These are phyloP conservation scores for Clavariopsis aquatica DNA, from an alignment of 495 filamentous ascomycete species.

Conservation along the genomic window DNA sequence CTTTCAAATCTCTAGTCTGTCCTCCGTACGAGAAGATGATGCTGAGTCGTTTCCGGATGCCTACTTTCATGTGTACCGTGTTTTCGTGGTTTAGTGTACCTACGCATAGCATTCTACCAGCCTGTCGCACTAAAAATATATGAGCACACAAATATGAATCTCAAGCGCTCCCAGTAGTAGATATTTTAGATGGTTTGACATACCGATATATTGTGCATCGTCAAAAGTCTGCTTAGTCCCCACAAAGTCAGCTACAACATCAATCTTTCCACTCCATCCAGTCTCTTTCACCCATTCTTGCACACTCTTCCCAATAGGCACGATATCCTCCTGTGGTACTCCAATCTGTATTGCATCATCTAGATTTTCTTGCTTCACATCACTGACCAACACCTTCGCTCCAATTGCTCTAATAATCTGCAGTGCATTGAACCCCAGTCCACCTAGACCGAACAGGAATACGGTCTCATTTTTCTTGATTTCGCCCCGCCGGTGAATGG, in stretches of 20 bases:
- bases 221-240: conserved; percentile 16
- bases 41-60: conserved; percentile 5
- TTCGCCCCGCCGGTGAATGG: conserved; percentile 7
- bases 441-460: conserved; percentile 5
- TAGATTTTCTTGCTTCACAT: conserved; percentile 7
- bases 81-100: conserved; percentile 12
- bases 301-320: conserved; percentile 7
- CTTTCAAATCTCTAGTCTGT: conserved; percentile 1
- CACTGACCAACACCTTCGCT: conserved; percentile 13
- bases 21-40: conserved; percentile 15
- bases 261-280: conserved; percentile 8
- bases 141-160: not conserved
- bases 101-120: conserved; percentile 4
- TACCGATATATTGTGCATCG: conserved; percentile 14
- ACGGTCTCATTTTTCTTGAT: conserved; percentile 2
- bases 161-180: too few species aligned
- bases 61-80: conserved; percentile 11
- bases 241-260: conserved; percentile 11
- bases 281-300: conserved; percentile 3
- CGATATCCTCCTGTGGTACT: conserved; percentile 7
- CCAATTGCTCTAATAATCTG: conserved; percentile 13
- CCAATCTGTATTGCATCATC: conserved; percentile 11
- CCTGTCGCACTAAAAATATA: not conserved
- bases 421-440: conserved; percentile 18
- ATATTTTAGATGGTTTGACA: not conserved